Evolutionary conservation across 2,329 filamentous ascomycete species (phyloP).

Genomic region (Cordyceps fumosorosea): DNA sequence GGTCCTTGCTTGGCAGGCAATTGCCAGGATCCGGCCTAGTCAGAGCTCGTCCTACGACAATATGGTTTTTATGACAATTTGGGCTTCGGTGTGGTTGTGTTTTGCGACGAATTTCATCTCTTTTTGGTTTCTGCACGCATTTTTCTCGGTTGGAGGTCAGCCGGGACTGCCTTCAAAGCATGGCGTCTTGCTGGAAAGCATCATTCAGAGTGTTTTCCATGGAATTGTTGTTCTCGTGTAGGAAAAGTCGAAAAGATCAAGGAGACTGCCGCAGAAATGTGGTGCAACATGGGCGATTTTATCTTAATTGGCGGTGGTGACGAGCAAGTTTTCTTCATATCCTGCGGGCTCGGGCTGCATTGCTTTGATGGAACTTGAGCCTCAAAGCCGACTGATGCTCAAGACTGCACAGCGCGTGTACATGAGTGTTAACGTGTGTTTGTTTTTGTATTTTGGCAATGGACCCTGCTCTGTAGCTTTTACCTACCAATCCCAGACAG

Average conservation of each 20-base stretch:
- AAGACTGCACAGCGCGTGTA: slow-evolving; percentile 11
- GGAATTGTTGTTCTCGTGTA: slow-evolving; percentile 11
- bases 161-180: slow-evolving; percentile 12
- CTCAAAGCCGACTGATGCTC: not conserved
- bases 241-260: slow-evolving; percentile 7
- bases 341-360: slow-evolving; percentile 5
- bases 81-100: slow-evolving; percentile 10
- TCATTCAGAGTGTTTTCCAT: slow-evolving; percentile 11
- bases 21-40: not conserved
- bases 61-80: slow-evolving; percentile 12
- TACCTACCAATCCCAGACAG: slow-evolving; percentile 6
- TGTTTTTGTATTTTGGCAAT: not conserved
- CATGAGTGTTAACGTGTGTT: slow-evolving; percentile 3
- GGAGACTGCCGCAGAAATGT: not conserved
- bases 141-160: slow-evolving; percentile 11
- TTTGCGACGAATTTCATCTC: slow-evolving; percentile 8
- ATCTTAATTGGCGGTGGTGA: slow-evolving; percentile 12
- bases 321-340: slow-evolving; percentile 4
- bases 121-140: slow-evolving; percentile 12
- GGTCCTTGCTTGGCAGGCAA: not conserved
- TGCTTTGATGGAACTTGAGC: slow-evolving; percentile 5
- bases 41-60: slow-evolving; percentile 11
- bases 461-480: slow-evolving; percentile 2
- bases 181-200: slow-evolving; percentile 13
- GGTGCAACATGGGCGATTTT: slow-evolving; percentile 8